Evolutionary conservation across 495 filamentous ascomycete genomes (phyloP), one percentile per base, ranked within the genome.

Genomic region (Lineolata rhizophorae): DNA sequence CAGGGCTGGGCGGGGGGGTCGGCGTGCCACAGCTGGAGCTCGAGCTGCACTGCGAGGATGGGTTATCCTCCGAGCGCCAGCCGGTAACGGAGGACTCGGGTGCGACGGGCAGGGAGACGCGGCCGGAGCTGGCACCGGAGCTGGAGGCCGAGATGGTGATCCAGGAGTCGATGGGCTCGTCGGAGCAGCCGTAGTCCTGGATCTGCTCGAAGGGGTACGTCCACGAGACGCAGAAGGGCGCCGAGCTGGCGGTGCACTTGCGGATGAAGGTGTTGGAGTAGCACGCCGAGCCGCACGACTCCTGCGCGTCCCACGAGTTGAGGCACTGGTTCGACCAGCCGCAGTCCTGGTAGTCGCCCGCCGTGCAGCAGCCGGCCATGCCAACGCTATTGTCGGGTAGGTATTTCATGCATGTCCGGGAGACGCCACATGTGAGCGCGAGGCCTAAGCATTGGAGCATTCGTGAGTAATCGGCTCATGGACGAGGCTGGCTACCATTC

Each of bases 141-240:
- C n/a, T 20, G 1, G 35, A 38, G 2, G 35, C 36, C 3, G 38
- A 31, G 13, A 29, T 14, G 10, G 24, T 27, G 13, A 20, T 15
- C 8, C 5, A 15, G 1, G 19, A 5, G 26, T 45, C 42, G 5
- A 27, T 39, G 10, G 27, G 30, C 13, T 30, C 30, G n/a, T 34
- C 30, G 9, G 22, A 32, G 29, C 42, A 45, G 24, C 38, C 42
- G 19, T 35, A 45, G 21, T 45, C 42, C 13, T 17, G 15, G 19
- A 45, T 34, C 2, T 31, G 30, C 18, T 38, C 38, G 6, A 18
- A 29, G 5, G 35, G 29, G 26, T 45, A 45, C 3, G 38, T 38
- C 42, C 42, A 45, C 18, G 42, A 38, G n/a, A 38, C 32, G 33
- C 42, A 45, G 32, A 38, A 45, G 1, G 38, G 42, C 1, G 32